A percentile compares a stretch with the other conserved stretches of the same genome.
Conservation (phyloP, 1,284 basidiomycete species). For the Pterulicium gracile region DNA sequence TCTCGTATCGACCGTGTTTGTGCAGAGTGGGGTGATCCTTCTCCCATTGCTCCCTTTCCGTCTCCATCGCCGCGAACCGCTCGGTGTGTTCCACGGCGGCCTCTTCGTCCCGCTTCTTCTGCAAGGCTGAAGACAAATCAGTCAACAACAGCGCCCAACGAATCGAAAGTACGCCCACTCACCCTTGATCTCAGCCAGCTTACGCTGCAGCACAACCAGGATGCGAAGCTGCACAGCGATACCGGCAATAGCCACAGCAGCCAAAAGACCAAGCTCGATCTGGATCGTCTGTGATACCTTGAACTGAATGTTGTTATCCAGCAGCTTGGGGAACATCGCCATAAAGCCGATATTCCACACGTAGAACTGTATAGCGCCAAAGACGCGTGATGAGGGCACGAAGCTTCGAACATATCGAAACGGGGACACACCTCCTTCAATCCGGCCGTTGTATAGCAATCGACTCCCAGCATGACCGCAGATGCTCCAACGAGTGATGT, state of each 20-base stretch:
- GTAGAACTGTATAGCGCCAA: too few relatives aligned
- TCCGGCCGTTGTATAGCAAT: conserved; percentile 85
- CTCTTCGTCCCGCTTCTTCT: conserved; percentile 61
- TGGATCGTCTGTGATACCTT: conserved; percentile 86
- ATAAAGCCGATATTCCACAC: conserved; percentile 88
- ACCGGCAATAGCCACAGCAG: conserved; percentile 74
- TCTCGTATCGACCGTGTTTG: conserved; percentile 53
- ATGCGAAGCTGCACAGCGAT: conserved; percentile 85
- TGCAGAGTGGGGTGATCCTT: conserved; percentile 55
- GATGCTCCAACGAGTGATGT: conserved; percentile 88
- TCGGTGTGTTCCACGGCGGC: conserved; percentile 70
- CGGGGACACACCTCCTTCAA: conserved; percentile 69
- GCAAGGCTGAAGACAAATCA: too few relatives aligned
- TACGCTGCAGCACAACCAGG: conserved; percentile 66
- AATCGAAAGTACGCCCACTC: too few relatives aligned
- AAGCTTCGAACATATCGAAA: conserved; percentile 6
- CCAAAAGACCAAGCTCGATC: conserved; percentile 86
- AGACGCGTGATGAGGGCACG: conserved; percentile 2
- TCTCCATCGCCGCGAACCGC: conserved; percentile 53
- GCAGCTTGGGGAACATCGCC: conserved; percentile 67
- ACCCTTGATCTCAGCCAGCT: conserved; percentile 68
- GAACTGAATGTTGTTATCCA: conserved; percentile 57
- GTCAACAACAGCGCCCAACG: too few relatives aligned
- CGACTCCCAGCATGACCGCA: conserved; percentile 86
- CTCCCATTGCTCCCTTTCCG: conserved; percentile 82